These are phyloP conservation scores for Lachnellula suecica DNA, from an alignment of 2,329 filamentous ascomycete genomes.

Conservation along the genomic window DNA sequence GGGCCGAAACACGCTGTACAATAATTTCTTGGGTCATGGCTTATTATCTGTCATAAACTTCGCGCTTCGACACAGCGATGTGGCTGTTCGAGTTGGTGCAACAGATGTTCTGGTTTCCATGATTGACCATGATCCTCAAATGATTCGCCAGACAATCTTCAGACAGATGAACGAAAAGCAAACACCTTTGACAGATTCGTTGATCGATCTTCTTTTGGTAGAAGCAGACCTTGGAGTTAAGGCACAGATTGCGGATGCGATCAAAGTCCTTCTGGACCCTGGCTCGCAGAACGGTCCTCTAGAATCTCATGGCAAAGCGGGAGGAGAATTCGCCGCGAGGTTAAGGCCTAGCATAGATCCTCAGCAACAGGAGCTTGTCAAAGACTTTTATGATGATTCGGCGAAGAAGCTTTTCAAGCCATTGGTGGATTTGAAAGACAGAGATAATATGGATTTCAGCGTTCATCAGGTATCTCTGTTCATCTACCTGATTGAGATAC, in stretches of 20 bases:
- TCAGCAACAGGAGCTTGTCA: slow-evolving; percentile 82
- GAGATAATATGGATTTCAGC: slow-evolving; percentile 67
- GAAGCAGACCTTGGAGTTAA: slow-evolving; percentile 94
- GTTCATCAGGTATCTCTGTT: slow-evolving; percentile 89
- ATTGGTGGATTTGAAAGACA: slow-evolving; percentile 74
- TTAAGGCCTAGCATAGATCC: slow-evolving; percentile 60
- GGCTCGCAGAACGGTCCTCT: slow-evolving; percentile 57
- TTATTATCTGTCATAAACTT: slow-evolving; percentile 89
- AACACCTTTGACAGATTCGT: slow-evolving; percentile 81
- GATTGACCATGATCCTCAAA: slow-evolving; percentile 92
- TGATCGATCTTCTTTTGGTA: slow-evolving; percentile 87
- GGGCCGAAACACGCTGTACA: slow-evolving; percentile 77
- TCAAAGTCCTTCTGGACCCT: slow-evolving; percentile 88
- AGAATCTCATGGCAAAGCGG: slow-evolving; percentile 61
- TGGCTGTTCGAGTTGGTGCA: slow-evolving; percentile 83
- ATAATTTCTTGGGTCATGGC: slow-evolving; percentile 85
- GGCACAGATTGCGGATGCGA: slow-evolving; percentile 90
- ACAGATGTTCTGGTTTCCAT: slow-evolving; percentile 92
- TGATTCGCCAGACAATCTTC: slow-evolving; percentile 92
- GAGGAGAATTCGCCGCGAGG: slow-evolving; percentile 68
- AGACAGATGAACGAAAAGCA: slow-evolving; percentile 87
- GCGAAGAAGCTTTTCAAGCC: slow-evolving; percentile 85
- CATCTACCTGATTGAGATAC: slow-evolving; percentile 85
- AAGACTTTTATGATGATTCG: slow-evolving; percentile 85
- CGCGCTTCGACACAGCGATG: slow-evolving; percentile 81